Conservation (phyloP, 352 stramenopile genomes). For the Phytophthora pisi region DNA sequence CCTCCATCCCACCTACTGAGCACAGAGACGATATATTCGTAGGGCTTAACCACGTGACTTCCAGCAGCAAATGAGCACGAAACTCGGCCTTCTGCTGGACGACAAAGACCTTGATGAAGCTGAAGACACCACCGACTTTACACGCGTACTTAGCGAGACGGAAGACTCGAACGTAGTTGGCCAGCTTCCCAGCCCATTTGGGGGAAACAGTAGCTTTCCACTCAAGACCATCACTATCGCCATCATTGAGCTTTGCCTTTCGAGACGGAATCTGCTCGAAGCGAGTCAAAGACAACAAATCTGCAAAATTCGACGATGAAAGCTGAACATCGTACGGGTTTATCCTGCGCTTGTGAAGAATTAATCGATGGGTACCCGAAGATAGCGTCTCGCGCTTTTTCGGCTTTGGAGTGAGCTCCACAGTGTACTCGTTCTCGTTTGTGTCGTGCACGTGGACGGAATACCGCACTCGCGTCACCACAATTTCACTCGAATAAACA, state of each 20-base stretch:
- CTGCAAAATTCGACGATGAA: slow-evolving; percentile 47
- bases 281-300: slow-evolving; percentile 44
- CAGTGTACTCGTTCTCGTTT: slow-evolving; percentile 27
- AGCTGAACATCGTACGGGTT: slow-evolving; percentile 59
- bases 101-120: slow-evolving; percentile 44
- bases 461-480: slow-evolving; percentile 14
- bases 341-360: slow-evolving; percentile 48
- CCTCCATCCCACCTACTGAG: slow-evolving; percentile 4
- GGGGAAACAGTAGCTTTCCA: slow-evolving; percentile 33
- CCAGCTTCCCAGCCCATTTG: slow-evolving; percentile 45
- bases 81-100: slow-evolving; percentile 74
- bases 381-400: slow-evolving; percentile 1
- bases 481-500: slow-evolving; percentile 48
- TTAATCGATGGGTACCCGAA: background rate
- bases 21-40: slow-evolving; percentile 4
- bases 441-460: slow-evolving; percentile 40
- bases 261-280: slow-evolving; percentile 16
- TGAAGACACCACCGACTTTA: slow-evolving; percentile 43
- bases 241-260: background rate
- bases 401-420: slow-evolving; percentile 30
- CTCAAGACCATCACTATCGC: background rate
- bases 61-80: slow-evolving; percentile 51
- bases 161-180: slow-evolving; percentile 55
- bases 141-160: slow-evolving; percentile 49
- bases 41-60: slow-evolving; percentile 32